phyloP scores from a whole-genome alignment of 257 asterid species.

The Lycium ferocissimum region DNA sequence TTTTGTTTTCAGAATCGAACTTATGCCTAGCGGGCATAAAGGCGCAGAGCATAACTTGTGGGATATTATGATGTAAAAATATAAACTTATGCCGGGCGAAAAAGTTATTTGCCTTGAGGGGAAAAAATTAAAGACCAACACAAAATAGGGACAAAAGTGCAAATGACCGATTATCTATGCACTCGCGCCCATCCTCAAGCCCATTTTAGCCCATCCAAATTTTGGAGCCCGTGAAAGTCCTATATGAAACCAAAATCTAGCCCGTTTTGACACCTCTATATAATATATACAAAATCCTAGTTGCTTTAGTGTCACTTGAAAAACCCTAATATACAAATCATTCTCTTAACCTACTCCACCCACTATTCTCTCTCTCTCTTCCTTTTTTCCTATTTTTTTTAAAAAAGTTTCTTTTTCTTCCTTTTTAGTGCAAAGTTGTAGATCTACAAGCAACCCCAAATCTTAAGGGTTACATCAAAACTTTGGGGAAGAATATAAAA shows the following conservation, averaged over 20 bases:
- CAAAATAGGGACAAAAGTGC: too few species aligned
- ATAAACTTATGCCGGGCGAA: too few species aligned
- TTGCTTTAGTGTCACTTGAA: neutral
- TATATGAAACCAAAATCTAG: neutral
- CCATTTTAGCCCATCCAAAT: neutral
- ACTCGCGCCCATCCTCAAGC: neutral
- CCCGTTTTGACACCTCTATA: neutral
- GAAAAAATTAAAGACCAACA: too few species aligned
- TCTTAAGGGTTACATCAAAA: neutral
- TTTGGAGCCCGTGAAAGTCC: neutral
- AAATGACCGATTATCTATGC: too few species aligned
- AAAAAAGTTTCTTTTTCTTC: neutral
- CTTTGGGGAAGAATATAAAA: neutral
- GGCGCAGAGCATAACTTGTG: too few species aligned
- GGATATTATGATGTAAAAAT: too few species aligned
- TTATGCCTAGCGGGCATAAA: too few species aligned
- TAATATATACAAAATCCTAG: neutral
- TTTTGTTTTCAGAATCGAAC: too few species aligned
- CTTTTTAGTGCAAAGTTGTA: neutral
- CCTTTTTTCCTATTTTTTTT: neutral
- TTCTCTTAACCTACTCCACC: neutral
- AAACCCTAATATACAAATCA: constrained; percentile 19
- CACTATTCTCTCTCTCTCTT: neutral
- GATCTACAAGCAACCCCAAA: constrained; percentile 16
- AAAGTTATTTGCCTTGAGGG: too few species aligned